A percentile compares a stretch with the other conserved stretches of the same genome.
Evolutionary conservation across 495 filamentous ascomycete genomes (phyloP).

Genomic region (Patellaria atrata): DNA sequence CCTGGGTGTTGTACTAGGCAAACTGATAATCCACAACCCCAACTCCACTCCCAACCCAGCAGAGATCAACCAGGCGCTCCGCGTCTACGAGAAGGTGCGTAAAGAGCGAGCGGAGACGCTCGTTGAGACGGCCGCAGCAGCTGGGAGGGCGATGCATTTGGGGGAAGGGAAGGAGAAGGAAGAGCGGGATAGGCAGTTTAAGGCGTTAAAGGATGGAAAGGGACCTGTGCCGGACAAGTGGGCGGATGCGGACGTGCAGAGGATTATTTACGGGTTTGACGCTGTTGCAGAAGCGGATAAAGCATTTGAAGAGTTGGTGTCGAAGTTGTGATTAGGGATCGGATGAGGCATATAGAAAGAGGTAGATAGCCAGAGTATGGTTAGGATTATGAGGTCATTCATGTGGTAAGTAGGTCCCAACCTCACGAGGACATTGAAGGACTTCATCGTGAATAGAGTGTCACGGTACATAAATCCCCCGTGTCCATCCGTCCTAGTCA

Average conservation of each 20-base stretch:
- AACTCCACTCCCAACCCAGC: no score
- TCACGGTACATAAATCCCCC: no score
- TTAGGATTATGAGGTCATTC: no score
- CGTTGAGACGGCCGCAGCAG: constrained; percentile 55
- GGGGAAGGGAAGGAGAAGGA: constrained; percentile 62
- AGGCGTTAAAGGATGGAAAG: constrained; percentile 42
- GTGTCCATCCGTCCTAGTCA: no score
- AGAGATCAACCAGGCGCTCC: constrained; percentile 48
- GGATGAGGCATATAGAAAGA: no score
- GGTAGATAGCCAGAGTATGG: no score
- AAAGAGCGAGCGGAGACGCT: constrained; percentile 56
- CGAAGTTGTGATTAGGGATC: no score
- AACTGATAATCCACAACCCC: constrained; percentile 38
- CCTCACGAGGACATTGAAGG: no score
- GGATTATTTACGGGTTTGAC: constrained; percentile 61
- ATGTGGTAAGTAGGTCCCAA: no score
- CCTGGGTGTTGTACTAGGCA: constrained; percentile 48
- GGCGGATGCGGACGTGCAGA: constrained; percentile 66
- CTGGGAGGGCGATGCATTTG: constrained; percentile 53
- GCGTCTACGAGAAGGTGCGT: constrained; percentile 56
- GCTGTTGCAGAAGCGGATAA: constrained; percentile 45
- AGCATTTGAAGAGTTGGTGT: constrained; percentile 46
- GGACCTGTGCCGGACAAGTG: constrained; percentile 60
- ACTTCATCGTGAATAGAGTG: no score
- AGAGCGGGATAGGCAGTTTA: constrained; percentile 59